A percentile compares a stretch with the other conserved stretches of the same genome.
These are phyloP conservation scores for Paracorniculantispora psalliotae DNA, from an alignment of 2,329 filamentous ascomycete genomes.

Conservation along the genomic window DNA sequence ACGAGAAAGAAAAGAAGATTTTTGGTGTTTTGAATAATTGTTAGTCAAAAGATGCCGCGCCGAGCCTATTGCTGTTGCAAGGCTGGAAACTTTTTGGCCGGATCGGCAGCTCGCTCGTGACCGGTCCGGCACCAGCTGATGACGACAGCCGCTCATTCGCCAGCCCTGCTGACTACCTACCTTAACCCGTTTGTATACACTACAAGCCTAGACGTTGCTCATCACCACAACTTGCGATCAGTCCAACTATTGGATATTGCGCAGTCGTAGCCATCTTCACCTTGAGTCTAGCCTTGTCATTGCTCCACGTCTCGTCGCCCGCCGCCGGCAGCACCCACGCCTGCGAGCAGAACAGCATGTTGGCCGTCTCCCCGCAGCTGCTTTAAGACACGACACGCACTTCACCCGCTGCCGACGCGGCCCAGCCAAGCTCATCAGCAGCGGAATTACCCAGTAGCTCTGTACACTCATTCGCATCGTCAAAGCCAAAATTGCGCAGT, in stretches of 20 bases:
- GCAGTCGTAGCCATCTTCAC: background rate
- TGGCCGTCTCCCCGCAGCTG: background rate
- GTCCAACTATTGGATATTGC: background rate
- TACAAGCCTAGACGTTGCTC: background rate
- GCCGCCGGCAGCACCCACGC: background rate
- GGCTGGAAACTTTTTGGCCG: background rate
- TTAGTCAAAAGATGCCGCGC: too few species aligned
- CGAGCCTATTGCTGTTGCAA: background rate
- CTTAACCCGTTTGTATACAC: slow-evolving; percentile 5
- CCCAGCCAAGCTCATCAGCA: background rate
- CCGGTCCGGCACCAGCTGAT: slow-evolving; percentile 1
- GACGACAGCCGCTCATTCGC: background rate
- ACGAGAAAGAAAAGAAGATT: background rate
- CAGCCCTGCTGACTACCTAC: background rate
- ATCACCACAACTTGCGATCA: background rate
- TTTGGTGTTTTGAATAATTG: too few species aligned
- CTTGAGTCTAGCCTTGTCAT: background rate
- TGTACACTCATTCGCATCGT: background rate
- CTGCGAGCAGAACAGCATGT: background rate
- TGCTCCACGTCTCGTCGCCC: background rate
- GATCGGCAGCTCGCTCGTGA: slow-evolving; percentile 5
- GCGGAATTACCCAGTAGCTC: background rate
- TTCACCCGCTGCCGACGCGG: background rate
- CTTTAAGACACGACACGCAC: background rate
- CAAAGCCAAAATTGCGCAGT: background rate